Conservation (phyloP, 208 protist species). For the Leishmania tropica region DNA sequence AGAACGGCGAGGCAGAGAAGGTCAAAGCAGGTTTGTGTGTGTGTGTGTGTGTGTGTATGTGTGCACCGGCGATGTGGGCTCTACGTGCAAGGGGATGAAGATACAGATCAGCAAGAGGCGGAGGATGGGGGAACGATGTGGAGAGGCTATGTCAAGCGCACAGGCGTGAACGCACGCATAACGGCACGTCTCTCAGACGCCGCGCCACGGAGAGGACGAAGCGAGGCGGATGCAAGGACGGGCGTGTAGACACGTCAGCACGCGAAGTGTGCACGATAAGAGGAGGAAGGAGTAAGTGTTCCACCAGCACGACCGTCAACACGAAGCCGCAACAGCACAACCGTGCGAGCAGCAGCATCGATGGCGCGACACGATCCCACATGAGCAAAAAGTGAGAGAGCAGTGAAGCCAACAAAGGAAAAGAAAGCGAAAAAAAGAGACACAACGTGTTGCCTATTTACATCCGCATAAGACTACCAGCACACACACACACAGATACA, state of each 20-base stretch:
- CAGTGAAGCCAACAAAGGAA: not conserved
- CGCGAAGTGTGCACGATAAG: too few species aligned
- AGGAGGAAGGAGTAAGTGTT: constrained; percentile 1
- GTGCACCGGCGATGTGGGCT: not conserved
- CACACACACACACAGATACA: not conserved
- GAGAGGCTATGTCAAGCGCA: not conserved
- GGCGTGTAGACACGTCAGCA: too few species aligned
- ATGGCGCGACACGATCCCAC: not conserved
- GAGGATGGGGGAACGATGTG: not conserved
- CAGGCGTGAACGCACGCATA: not conserved
- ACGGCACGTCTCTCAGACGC: not conserved
- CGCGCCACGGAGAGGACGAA: not conserved
- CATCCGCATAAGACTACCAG: not conserved
- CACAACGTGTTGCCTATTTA: not conserved
- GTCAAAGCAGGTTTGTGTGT: not conserved
- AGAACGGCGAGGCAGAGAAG: not conserved
- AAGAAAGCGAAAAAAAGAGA: not conserved
- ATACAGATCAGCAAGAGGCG: not conserved
- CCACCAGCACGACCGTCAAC: not conserved
- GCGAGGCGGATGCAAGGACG: not conserved
- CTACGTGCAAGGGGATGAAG: too few species aligned
- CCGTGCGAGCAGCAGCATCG: not conserved
- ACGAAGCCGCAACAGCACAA: not conserved
- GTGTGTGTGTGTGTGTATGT: not conserved
- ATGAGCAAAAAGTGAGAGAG: not conserved